Conservation (phyloP, 306 rosid species). For the Cucumis hystrix region DNA sequence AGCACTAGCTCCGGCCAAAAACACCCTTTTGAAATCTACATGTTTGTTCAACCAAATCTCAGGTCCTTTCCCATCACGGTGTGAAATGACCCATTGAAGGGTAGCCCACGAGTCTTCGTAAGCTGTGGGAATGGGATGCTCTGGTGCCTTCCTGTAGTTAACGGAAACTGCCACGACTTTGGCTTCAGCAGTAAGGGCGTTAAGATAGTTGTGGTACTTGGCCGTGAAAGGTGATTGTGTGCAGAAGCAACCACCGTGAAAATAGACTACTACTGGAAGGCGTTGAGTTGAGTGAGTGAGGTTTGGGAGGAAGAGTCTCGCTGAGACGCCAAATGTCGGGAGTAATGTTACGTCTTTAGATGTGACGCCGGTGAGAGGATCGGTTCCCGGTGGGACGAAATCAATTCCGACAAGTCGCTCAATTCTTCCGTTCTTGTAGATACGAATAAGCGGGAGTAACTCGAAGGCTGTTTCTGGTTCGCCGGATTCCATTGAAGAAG, state of each 20-base stretch:
- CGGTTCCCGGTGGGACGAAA: background rate
- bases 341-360: constrained; percentile 3
- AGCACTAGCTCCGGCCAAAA: constrained; percentile 17
- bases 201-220: constrained; percentile 13
- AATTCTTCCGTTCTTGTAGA: background rate
- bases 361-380: background rate
- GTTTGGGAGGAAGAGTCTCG: constrained; percentile 26
- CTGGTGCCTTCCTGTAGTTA: constrained; percentile 19
- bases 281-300: background rate
- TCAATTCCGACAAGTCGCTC: background rate
- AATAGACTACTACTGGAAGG: constrained; percentile 30
- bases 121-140: constrained; percentile 16
- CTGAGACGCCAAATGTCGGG: constrained; percentile 11
- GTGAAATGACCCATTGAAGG: constrained; percentile 13
- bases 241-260: constrained; percentile 30
- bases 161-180: constrained; percentile 9
- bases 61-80: constrained; percentile 9
- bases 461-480: background rate
- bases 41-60: constrained; percentile 15
- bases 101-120: constrained; percentile 18
- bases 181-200: constrained; percentile 10
- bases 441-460: background rate
- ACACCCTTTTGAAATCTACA: constrained; percentile 11
- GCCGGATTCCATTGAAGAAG: background rate
- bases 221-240: constrained; percentile 15